These are phyloP conservation scores for Salix caprea DNA, from an alignment of 345 rosid genomes.

Conservation along the genomic window DNA sequence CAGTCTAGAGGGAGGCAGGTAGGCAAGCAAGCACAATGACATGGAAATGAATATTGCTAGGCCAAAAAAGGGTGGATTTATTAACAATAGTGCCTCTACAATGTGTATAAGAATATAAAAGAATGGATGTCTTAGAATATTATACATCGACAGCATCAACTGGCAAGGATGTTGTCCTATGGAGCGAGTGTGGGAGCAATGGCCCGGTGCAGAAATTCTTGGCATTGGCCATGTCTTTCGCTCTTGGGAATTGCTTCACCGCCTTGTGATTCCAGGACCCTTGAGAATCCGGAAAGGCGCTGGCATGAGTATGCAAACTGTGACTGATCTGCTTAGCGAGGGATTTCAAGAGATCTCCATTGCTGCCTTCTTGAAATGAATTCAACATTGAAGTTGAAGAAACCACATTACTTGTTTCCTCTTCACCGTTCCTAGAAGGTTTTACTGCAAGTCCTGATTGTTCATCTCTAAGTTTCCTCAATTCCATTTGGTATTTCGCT, in stretches of 20 bases:
- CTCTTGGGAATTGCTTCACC: slow-evolving; percentile 17
- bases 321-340: slow-evolving; percentile 18
- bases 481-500: slow-evolving; percentile 54
- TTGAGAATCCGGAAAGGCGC: slow-evolving; percentile 31
- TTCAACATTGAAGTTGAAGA: slow-evolving; percentile 8
- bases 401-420: slow-evolving; percentile 12
- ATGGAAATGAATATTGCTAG: neutral
- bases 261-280: slow-evolving; percentile 29
- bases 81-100: slow-evolving; percentile 28
- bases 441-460: slow-evolving; percentile 31
- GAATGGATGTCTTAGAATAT: slow-evolving; percentile 26
- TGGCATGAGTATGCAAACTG: slow-evolving; percentile 5
- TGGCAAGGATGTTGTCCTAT: slow-evolving; percentile 64
- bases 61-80: slow-evolving; percentile 14
- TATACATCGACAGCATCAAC: slow-evolving; percentile 59
- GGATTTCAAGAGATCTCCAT: slow-evolving; percentile 12
- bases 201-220: slow-evolving; percentile 34
- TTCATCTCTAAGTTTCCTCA: slow-evolving; percentile 53
- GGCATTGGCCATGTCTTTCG: slow-evolving; percentile 18
- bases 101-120: slow-evolving; percentile 24
- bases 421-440: slow-evolving; percentile 22
- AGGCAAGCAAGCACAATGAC: neutral
- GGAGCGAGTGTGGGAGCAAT: slow-evolving; percentile 45
- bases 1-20: neutral
- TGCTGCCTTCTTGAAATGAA: slow-evolving; percentile 17